phyloP scores from a whole-genome alignment of 345 rosid genomes.

The Gossypium anomalum region DNA sequence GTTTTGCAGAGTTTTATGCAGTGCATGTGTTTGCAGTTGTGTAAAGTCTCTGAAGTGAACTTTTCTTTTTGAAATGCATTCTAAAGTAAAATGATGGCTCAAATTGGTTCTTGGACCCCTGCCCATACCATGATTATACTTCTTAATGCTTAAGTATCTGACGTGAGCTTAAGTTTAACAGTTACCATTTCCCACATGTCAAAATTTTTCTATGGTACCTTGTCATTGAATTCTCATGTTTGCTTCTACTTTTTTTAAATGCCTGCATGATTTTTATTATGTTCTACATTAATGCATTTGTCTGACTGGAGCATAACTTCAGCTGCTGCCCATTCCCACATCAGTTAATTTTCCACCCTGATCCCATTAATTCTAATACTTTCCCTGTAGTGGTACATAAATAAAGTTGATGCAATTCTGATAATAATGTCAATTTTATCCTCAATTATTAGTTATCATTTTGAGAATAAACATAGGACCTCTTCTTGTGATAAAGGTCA shows the following conservation, averaged over 20 bases:
- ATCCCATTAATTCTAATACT: background rate
- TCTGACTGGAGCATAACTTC: background rate
- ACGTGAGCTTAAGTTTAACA: background rate
- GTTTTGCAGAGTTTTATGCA: background rate
- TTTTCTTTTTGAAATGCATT: background rate
- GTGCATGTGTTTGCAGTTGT: background rate
- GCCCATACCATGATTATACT: background rate
- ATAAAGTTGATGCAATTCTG: background rate
- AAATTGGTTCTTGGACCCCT: background rate
- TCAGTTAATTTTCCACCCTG: background rate
- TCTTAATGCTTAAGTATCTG: background rate
- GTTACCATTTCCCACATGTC: background rate
- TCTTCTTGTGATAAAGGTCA: slow-evolving; percentile 47
- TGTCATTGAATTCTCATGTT: background rate
- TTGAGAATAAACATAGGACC: background rate
- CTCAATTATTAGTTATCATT: background rate
- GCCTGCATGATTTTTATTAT: background rate
- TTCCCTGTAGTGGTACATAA: background rate
- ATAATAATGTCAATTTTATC: background rate
- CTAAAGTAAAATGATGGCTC: background rate
- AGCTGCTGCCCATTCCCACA: background rate
- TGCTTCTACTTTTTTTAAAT: background rate
- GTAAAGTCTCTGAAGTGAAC: background rate
- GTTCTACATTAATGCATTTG: background rate
- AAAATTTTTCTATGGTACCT: background rate